Evolutionary conservation across 768 basidiomycete genomes (phyloP).

Genomic region (Omphalotus guepiniiformis): DNA sequence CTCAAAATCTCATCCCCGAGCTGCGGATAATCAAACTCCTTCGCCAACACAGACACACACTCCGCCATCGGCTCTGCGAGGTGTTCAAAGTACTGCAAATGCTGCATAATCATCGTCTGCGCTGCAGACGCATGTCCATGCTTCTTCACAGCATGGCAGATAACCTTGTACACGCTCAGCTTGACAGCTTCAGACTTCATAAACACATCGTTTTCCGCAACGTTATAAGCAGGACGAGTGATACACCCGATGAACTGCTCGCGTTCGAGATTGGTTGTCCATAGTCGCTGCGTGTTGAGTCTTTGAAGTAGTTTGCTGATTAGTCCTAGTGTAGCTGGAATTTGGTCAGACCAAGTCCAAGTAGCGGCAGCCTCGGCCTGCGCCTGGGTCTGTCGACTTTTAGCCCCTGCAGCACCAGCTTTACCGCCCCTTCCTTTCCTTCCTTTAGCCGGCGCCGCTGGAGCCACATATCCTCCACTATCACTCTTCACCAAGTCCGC

Average conservation of each 20-base stretch:
- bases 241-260: conserved; percentile 90
- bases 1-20: conserved; percentile 89
- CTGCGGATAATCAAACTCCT: conserved; percentile 85
- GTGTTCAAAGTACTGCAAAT: conserved; percentile 91
- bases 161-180: conserved; percentile 77
- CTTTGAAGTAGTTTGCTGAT: conserved; percentile 67
- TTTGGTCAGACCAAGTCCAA: conserved; percentile 83
- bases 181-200: conserved; percentile 79
- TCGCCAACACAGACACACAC: conserved; percentile 70
- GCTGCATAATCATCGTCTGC: conserved; percentile 88
- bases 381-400: conserved; percentile 36
- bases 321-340: conserved; percentile 62
- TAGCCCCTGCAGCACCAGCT: conserved; percentile 29
- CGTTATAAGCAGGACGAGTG: conserved; percentile 81
- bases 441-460: conserved; percentile 41
- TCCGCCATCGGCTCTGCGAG: conserved; percentile 94
- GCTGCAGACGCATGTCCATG: conserved; percentile 81
- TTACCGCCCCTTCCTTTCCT: conserved; percentile 62
- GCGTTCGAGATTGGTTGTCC: conserved; percentile 83
- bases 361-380: too few relatives aligned
- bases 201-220: conserved; percentile 81
- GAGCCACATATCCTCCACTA: conserved; percentile 40
- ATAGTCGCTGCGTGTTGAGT: conserved; percentile 71
- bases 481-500: conserved; percentile 72
- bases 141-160: conserved; percentile 89